Evolutionary conservation across 108 stramenopile species (phyloP), one percentile per base, ranked within the genome.

Genomic region (Stephanodiscus triporus): DNA sequence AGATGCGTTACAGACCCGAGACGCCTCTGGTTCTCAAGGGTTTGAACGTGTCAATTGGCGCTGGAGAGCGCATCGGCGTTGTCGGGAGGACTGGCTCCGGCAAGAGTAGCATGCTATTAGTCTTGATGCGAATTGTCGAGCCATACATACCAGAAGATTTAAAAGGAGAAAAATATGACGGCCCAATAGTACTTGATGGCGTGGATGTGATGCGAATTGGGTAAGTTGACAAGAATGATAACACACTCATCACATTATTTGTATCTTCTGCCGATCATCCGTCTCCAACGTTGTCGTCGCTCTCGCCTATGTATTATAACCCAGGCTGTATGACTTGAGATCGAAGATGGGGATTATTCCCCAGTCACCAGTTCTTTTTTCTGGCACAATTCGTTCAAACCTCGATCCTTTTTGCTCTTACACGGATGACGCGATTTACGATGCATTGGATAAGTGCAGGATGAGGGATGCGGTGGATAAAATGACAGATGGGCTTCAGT

Each of bases 301-400:
- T 45, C 43, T 45, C 43, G 14, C 43, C 3, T 0, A 45, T 14
- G 43, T 1, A 45, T 16, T 16, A 14, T 16, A 11, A 45, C 3
- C 0, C 43, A 45, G 43, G 9, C 82, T 98, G 40, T 56, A 83
- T 50, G 89, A 91, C 19, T 81, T 98, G 29, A 87, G 98, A 23
- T 80, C 85, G 30, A 77, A 80, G 49, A 58, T 97, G n/a, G 91
- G 94, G 19, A 96, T 98, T 40, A 96, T 98, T 55, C 97, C 97
- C 0, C 97, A 98, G 72, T 91, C 93, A 63, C 96, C 96, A 3
- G 95, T 96, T 23, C 75, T 98, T 42, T 98, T 98, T 56, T 84
- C 84, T 23, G 96, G 96, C 27, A 90, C 96, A 1, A 84, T 98
- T 29, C 75, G 96, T 9, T 83, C 79, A 57, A 98, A 98, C 70